Conservation (phyloP, 2,329 filamentous ascomycete species). For the Arthrobotrys sinensis region DNA sequence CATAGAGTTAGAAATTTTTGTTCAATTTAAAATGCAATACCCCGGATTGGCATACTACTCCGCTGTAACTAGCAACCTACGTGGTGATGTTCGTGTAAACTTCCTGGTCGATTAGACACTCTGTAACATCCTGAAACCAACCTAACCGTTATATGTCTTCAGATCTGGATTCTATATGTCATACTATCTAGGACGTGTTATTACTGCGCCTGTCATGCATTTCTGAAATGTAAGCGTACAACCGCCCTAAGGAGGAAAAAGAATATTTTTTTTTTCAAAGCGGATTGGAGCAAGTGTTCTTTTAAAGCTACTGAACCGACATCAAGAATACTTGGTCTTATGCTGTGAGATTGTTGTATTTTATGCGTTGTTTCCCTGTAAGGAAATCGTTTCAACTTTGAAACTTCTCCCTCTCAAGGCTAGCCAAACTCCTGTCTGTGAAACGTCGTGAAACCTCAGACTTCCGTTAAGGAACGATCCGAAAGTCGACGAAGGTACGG, state of each 20-base stretch:
- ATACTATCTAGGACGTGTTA: too few species aligned
- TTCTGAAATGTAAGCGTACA: too few species aligned
- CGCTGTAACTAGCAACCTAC: background rate
- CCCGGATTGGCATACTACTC: background rate
- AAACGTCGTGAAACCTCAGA: background rate
- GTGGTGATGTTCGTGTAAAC: background rate
- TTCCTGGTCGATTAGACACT: slow-evolving; percentile 12
- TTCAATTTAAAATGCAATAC: background rate
- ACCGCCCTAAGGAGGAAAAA: too few species aligned
- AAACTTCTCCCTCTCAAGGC: background rate
- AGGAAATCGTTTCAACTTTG: slow-evolving; percentile 10
- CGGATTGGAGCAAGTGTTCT: too few species aligned
- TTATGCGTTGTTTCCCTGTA: slow-evolving; percentile 20
- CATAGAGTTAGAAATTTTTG: too few species aligned
- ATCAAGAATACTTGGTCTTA: too few species aligned
- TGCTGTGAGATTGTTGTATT: background rate
- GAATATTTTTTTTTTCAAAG: too few species aligned
- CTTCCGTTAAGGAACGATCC: background rate
- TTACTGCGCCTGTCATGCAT: too few species aligned
- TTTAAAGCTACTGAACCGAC: too few species aligned
- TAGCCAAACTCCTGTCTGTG: slow-evolving; percentile 2
- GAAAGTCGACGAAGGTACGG: background rate
- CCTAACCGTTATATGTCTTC: background rate
- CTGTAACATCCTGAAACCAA: slow-evolving; percentile 21
- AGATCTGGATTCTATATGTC: background rate